Conservation (phyloP, 371 early-diverging fungal species). For the Mortierella sp. region DNA sequence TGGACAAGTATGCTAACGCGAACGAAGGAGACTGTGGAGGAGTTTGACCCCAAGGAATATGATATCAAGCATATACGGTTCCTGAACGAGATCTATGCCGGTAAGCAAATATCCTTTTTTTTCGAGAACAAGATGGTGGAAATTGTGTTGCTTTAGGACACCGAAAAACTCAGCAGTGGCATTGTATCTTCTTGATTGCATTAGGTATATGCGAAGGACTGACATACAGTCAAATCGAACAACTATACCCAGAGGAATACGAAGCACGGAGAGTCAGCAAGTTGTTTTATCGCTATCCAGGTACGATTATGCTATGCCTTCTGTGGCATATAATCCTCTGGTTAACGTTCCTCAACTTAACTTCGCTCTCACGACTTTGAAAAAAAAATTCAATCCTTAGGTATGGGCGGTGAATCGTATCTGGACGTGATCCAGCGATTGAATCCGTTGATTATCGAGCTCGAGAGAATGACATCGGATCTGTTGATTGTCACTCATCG, state of each 20-base stretch:
- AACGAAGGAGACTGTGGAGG: slow-evolving; percentile 75
- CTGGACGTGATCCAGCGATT: slow-evolving; percentile 87
- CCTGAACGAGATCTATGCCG: slow-evolving; percentile 88
- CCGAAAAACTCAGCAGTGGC: not conserved
- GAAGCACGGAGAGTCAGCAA: slow-evolving; percentile 75
- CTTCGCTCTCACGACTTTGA: not conserved
- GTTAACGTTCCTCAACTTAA: not conserved
- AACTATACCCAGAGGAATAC: slow-evolving; percentile 74
- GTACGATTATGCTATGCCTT: slow-evolving; percentile 29
- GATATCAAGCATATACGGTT: slow-evolving; percentile 75
- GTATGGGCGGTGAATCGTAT: slow-evolving; percentile 86
- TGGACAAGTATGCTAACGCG: slow-evolving; percentile 85
- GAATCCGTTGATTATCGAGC: slow-evolving; percentile 85
- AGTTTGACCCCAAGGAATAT: slow-evolving; percentile 77
- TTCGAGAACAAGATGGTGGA: not conserved
- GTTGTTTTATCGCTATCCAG: slow-evolving; percentile 85
- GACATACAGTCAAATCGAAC: slow-evolving; percentile 76
- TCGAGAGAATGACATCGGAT: slow-evolving; percentile 83
- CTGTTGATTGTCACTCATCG: slow-evolving; percentile 82
- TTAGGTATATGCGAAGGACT: slow-evolving; percentile 75
- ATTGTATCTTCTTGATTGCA: not conserved
- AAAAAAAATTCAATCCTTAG: not conserved
- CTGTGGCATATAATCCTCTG: not conserved
- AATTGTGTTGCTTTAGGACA: not conserved
- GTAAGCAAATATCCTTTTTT: slow-evolving; percentile 4